These are phyloP conservation scores for Francoa sonchifolia DNA, from an alignment of 441 rosid genomes.

Conservation along the genomic window DNA sequence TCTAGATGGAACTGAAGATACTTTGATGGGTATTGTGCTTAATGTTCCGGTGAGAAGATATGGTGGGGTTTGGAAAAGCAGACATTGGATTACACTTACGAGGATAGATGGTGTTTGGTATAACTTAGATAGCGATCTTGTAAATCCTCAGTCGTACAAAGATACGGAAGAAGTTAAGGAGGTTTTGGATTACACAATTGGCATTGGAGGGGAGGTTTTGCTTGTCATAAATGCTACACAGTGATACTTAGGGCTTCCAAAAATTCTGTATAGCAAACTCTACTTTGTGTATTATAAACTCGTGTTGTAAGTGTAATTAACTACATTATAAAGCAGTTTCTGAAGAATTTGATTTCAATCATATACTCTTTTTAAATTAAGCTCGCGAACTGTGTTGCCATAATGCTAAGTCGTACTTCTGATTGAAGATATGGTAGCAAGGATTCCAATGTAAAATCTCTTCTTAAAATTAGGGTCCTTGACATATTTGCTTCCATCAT, in stretches of 20 bases:
- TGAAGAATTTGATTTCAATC: too few relatives aligned
- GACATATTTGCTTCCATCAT: too few relatives aligned
- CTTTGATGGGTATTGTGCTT: conserved; percentile 57
- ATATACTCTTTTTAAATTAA: too few relatives aligned
- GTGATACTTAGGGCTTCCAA: conserved; percentile 16
- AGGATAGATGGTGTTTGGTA: conserved; percentile 63
- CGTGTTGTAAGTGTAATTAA: not conserved
- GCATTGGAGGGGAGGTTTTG: conserved; percentile 54
- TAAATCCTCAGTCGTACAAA: conserved; percentile 27
- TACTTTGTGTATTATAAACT: not conserved
- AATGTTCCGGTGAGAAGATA: conserved; percentile 55
- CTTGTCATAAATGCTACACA: conserved; percentile 42
- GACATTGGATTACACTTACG: conserved; percentile 76
- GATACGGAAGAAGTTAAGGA: conserved; percentile 30
- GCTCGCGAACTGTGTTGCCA: too few relatives aligned
- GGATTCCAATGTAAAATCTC: too few relatives aligned
- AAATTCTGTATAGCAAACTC: not conserved
- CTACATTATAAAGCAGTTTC: too few relatives aligned
- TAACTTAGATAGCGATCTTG: conserved; percentile 79
- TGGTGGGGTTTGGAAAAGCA: conserved; percentile 66
- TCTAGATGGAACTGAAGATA: conserved; percentile 25
- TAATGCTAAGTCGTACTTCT: too few relatives aligned
- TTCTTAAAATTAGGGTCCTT: too few relatives aligned
- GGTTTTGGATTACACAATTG: conserved; percentile 40
- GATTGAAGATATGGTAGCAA: too few relatives aligned